Evolutionary conservation across 2,329 filamentous ascomycete genomes (phyloP).

Genomic region (Zopfia rhizophila): DNA sequence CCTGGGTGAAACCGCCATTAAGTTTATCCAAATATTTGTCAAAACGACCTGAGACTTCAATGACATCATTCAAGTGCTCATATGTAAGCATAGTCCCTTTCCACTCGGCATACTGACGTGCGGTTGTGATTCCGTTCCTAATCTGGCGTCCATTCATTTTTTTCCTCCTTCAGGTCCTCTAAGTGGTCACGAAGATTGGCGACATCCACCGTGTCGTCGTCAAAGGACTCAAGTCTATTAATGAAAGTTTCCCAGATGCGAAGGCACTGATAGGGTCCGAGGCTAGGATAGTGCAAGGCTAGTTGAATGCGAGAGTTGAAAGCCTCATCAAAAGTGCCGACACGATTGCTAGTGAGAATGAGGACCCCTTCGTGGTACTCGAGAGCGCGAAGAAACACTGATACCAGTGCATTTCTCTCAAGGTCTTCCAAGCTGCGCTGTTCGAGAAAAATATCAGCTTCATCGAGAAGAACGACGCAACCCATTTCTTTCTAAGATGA

Average conservation of each 20-base stretch:
- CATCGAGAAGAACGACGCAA: slow-evolving; percentile 62
- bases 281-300: slow-evolving; percentile 15
- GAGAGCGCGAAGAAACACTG: slow-evolving; percentile 46
- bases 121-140: slow-evolving; percentile 50
- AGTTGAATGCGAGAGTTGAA: slow-evolving; percentile 48
- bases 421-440: slow-evolving; percentile 24
- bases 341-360: slow-evolving; percentile 54
- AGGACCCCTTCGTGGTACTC: slow-evolving; percentile 57
- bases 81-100: slow-evolving; percentile 13
- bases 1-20: slow-evolving; percentile 18
- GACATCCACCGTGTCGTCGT: slow-evolving; percentile 2
- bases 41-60: slow-evolving; percentile 24
- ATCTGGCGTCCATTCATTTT: slow-evolving; percentile 60
- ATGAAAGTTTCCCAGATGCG: slow-evolving; percentile 27
- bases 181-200: slow-evolving; percentile 37
- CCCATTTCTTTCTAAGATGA: slow-evolving; percentile 59
- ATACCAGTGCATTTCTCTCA: slow-evolving; percentile 30
- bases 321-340: slow-evolving; percentile 36
- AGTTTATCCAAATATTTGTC: slow-evolving; percentile 19
- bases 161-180: slow-evolving; percentile 25
- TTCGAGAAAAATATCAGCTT: slow-evolving; percentile 52
- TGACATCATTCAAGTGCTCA: slow-evolving; percentile 8
- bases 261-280: slow-evolving; percentile 1
- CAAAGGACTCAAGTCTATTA: slow-evolving; percentile 7
- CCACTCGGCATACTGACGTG: slow-evolving; percentile 30